These are phyloP conservation scores for Lagerstroemia speciosa DNA, from an alignment of 345 rosid genomes.

Conservation along the genomic window DNA sequence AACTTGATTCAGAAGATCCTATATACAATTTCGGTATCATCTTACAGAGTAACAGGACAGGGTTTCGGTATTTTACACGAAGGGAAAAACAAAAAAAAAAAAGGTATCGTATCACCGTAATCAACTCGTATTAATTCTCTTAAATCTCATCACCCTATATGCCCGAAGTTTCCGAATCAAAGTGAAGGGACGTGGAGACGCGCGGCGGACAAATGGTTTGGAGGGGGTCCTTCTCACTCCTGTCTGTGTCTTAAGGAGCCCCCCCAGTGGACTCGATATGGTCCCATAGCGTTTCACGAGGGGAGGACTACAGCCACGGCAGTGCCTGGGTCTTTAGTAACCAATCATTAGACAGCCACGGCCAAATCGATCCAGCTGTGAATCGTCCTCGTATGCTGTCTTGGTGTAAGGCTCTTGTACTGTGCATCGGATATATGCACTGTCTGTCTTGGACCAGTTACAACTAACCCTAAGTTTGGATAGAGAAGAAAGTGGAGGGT, in stretches of 20 bases:
- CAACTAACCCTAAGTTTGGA: no score
- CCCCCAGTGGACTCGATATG: neutral
- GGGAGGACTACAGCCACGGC: neutral
- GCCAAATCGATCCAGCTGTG: neutral
- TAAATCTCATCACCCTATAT: no score
- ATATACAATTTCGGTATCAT: no score
- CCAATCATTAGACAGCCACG: neutral
- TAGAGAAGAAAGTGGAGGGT: no score
- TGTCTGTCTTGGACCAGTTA: no score
- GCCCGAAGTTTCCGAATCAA: no score
- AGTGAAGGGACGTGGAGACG: neutral
- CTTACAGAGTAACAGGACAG: no score
- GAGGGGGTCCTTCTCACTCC: neutral
- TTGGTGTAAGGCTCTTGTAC: neutral
- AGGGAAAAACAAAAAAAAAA: no score
- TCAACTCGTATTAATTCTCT: no score
- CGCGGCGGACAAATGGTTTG: neutral
- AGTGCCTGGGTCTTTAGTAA: neutral
- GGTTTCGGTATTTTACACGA: no score
- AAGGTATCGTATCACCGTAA: no score
- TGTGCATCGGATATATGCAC: neutral
- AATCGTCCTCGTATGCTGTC: neutral
- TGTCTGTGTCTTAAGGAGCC: neutral
- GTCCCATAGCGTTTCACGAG: neutral
- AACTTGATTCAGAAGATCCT: no score